phyloP scores from a whole-genome alignment of 208 protist genomes.

The Phytomonas francai region DNA sequence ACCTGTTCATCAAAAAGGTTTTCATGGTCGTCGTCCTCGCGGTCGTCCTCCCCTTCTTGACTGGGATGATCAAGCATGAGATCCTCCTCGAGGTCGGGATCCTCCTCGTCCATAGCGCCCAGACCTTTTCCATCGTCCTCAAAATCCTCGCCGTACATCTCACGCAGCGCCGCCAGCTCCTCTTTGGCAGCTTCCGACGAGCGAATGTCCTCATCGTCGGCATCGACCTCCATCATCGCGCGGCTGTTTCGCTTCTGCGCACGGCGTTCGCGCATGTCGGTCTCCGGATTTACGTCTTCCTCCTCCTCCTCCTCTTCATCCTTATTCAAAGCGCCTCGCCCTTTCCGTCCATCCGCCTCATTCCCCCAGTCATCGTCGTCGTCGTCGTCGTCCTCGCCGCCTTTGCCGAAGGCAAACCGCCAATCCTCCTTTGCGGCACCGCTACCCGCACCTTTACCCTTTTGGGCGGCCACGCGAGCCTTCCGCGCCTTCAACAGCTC shows the following conservation, averaged over 20 bases:
- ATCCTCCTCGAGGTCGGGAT: conserved; percentile 55
- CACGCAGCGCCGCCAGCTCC: conserved; percentile 68
- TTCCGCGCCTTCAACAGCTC: conserved; percentile 30
- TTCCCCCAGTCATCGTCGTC: conserved; percentile 32
- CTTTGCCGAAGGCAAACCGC: conserved; percentile 82
- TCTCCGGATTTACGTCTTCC: conserved; percentile 27
- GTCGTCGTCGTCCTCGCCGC: conserved; percentile 24
- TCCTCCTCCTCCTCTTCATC: conserved; percentile 20
- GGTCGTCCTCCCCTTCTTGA: conserved; percentile 12
- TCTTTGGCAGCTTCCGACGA: conserved; percentile 37
- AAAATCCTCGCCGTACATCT: conserved; percentile 88
- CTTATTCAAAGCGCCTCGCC: conserved; percentile 2
- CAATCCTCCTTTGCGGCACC: conserved; percentile 27
- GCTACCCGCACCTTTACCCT: conserved; percentile 7
- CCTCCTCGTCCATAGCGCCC: conserved; percentile 33
- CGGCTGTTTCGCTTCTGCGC: conserved; percentile 26
- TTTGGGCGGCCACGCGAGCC: conserved; percentile 15
- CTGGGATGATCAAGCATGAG: conserved; percentile 51
- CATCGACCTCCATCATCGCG: conserved; percentile 31
- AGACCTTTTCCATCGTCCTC: conserved; percentile 55
- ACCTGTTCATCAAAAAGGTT: conserved; percentile 11
- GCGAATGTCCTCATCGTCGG: conserved; percentile 35
- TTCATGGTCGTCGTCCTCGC: conserved; percentile 16
- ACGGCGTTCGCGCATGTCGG: conserved; percentile 8
- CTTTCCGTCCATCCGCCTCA: conserved; percentile 6